Percentiles rank a stretch among this genome's conserved stretches.
Evolutionary conservation across 306 rosid species (phyloP).

Genomic region (Prunus padus): DNA sequence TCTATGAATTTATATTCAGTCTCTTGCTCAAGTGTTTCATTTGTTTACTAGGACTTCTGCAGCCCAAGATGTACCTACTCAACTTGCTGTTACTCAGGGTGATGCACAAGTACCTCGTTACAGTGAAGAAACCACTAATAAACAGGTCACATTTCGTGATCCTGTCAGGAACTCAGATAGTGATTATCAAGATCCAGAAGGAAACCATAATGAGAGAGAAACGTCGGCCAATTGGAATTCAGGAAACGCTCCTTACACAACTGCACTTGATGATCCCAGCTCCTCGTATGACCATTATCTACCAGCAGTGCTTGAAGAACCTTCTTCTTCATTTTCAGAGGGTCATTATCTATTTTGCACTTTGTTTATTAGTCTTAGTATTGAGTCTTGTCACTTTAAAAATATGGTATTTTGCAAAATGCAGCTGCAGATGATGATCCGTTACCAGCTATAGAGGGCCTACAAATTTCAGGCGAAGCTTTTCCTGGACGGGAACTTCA

Average conservation of each 20-base stretch:
- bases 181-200: slow-evolving; percentile 70
- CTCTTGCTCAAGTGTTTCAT: slow-evolving; percentile 31
- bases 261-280: slow-evolving; percentile 65
- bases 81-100: slow-evolving; percentile 38
- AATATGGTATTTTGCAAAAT: slow-evolving; percentile 5
- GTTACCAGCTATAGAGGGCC: slow-evolving; percentile 80
- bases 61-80: slow-evolving; percentile 39
- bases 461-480: slow-evolving; percentile 90
- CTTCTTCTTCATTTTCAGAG: slow-evolving; percentile 94
- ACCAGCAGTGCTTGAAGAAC: slow-evolving; percentile 89
- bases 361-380: slow-evolving; percentile 10
- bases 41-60: slow-evolving; percentile 49
- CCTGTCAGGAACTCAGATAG: slow-evolving; percentile 68
- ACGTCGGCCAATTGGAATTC: slow-evolving; percentile 57
- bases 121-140: slow-evolving; percentile 63
- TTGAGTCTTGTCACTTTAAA: background rate
- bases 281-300: slow-evolving; percentile 71
- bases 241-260: slow-evolving; percentile 61
- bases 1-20: slow-evolving; percentile 1
- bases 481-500: slow-evolving; percentile 88
- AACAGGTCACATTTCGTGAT: slow-evolving; percentile 84
- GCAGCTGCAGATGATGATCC: slow-evolving; percentile 96
- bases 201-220: slow-evolving; percentile 65
- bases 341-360: slow-evolving; percentile 44
- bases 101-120: slow-evolving; percentile 41